These are phyloP conservation scores for Malus sieversii DNA, from an alignment of 306 rosid species.

Conservation along the genomic window DNA sequence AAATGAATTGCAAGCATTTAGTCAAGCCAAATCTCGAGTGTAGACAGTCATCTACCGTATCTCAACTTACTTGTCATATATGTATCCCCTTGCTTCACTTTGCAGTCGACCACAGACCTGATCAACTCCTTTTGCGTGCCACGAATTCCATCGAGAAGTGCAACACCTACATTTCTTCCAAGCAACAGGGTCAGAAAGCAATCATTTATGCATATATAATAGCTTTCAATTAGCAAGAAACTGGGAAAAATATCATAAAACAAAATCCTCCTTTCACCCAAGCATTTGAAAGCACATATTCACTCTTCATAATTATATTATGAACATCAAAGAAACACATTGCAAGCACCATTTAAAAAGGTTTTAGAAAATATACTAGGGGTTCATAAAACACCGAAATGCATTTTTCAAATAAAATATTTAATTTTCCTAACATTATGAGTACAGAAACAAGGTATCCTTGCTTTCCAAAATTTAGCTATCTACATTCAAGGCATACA, in stretches of 20 bases:
- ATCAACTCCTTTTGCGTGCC: background rate
- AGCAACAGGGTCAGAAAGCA: background rate
- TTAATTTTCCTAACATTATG: background rate
- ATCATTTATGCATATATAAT: no score
- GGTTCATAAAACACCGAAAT: no score
- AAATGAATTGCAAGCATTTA: no score
- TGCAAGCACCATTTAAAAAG: background rate
- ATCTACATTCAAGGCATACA: background rate
- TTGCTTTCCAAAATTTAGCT: background rate
- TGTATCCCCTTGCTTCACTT: background rate
- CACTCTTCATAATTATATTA: no score
- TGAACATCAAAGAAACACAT: background rate
- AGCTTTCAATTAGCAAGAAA: background rate
- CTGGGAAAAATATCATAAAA: background rate
- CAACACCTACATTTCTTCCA: background rate
- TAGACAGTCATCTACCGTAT: no score
- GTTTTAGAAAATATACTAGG: no score
- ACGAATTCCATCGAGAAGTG: background rate
- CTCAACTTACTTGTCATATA: background rate
- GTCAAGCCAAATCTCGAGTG: no score
- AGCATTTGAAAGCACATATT: background rate
- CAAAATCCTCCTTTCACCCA: no score
- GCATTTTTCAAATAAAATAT: background rate
- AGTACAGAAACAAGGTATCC: background rate
- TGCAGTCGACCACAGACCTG: background rate